phyloP scores from a whole-genome alignment of 129 eudicot species.

The Logfia minima region DNA sequence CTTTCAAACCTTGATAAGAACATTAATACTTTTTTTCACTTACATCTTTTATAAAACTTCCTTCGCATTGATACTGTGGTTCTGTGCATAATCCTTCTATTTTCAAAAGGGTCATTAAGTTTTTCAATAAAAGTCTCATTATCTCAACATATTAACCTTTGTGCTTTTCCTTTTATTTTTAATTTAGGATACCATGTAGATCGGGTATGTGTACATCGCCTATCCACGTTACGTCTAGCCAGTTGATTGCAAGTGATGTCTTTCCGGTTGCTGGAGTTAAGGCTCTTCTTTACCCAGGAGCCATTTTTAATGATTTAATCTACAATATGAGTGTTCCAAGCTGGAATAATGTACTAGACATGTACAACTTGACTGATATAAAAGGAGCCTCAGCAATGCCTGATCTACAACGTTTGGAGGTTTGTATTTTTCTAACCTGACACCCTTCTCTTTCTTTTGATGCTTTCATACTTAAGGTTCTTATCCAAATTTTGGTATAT shows the following conservation, averaged over 20 bases:
- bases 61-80: background rate
- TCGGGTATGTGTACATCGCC: conserved; percentile 89
- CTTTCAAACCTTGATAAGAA: background rate
- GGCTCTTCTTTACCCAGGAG: conserved; percentile 90
- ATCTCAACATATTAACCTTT: background rate
- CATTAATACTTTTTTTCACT: background rate
- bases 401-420: conserved; percentile 95
- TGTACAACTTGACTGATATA: conserved; percentile 72
- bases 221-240: conserved; percentile 85
- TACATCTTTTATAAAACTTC: background rate
- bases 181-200: conserved; percentile 80
- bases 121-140: background rate
- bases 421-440: conserved; percentile 32
- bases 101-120: background rate
- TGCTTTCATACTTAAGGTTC: background rate
- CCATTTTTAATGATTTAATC: conserved; percentile 59
- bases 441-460: conserved; percentile 9
- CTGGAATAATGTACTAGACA: conserved; percentile 61
- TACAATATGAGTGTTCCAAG: conserved; percentile 64
- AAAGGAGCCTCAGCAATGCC: conserved; percentile 67
- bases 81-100: no score
- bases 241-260: conserved; percentile 78
- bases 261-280: conserved; percentile 82
- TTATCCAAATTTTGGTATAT: conserved; percentile 11
- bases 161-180: conserved; percentile 9